phyloP scores from a whole-genome alignment of 1,284 basidiomycete species.

The Ustilago tritici region DNA sequence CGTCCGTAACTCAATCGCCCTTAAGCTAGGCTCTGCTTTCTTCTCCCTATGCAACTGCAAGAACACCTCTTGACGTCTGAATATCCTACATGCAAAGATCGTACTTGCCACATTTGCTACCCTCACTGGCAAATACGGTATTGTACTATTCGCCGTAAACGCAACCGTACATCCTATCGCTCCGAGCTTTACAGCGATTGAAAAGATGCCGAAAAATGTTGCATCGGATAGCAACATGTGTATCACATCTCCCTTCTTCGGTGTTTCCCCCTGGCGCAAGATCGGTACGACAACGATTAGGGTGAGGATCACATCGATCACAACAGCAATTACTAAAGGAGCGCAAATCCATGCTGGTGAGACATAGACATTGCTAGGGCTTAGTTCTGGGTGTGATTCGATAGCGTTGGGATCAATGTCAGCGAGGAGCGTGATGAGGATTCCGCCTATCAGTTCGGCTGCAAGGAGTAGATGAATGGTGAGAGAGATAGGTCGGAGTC shows the following conservation, averaged over 20 bases:
- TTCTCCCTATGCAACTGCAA: constrained; percentile 12
- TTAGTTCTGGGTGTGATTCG: background rate
- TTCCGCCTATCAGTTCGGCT: constrained; percentile 5
- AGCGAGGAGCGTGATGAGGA: constrained; percentile 5
- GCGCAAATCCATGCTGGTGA: constrained; percentile 23
- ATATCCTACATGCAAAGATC: constrained; percentile 39
- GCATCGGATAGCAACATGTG: constrained; percentile 37
- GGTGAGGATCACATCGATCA: constrained; percentile 24
- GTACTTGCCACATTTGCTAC: constrained; percentile 25
- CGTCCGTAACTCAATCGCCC: constrained; percentile 6
- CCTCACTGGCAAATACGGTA: constrained; percentile 26
- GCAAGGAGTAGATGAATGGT: constrained; percentile 16
- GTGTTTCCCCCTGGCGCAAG: background rate
- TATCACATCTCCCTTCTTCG: constrained; percentile 19
- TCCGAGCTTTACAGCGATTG: constrained; percentile 13
- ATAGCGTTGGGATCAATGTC: background rate
- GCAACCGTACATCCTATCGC: constrained; percentile 16
- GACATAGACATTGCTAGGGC: background rate
- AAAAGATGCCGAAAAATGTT: constrained; percentile 25
- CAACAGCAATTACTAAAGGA: constrained; percentile 15
- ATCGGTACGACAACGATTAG: constrained; percentile 32
- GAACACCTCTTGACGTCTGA: constrained; percentile 32
- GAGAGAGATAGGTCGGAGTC: constrained; percentile 2
- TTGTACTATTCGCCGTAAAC: background rate
- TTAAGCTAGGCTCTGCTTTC: constrained; percentile 17